Conservation (phyloP, 805 yeast species). For the Saccharomycopsis vini region DNA sequence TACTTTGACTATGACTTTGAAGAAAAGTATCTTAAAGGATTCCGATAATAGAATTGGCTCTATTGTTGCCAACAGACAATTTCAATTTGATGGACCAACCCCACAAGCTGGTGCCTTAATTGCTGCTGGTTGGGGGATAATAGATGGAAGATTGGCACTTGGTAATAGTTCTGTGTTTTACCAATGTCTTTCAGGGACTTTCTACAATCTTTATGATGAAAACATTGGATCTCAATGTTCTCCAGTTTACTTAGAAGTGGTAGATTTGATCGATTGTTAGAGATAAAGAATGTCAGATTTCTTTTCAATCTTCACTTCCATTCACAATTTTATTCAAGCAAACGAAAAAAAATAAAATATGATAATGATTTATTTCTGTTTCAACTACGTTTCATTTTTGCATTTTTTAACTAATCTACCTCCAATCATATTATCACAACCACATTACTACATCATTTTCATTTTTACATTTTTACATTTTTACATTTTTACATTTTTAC, state of each 20-base stretch:
- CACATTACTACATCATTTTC: neutral
- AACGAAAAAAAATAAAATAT: neutral
- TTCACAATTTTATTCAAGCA: neutral
- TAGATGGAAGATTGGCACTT: constrained; percentile 37
- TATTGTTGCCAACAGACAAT: constrained; percentile 53
- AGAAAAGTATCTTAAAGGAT: constrained; percentile 35
- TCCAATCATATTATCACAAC: neutral
- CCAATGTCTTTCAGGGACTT: constrained; percentile 47
- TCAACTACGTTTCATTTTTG: no score
- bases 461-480: neutral
- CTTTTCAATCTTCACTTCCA: no score
- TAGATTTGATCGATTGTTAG: constrained; percentile 34
- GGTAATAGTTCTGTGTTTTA: constrained; percentile 40
- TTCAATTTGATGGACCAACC: constrained; percentile 58
- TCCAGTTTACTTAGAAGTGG: constrained; percentile 36
- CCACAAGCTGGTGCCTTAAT: constrained; percentile 48
- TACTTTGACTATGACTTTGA: constrained; percentile 41
- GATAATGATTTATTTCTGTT: neutral
- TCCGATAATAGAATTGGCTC: constrained; percentile 45
- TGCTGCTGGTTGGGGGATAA: constrained; percentile 39
- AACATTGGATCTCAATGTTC: constrained; percentile 39
- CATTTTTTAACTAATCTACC: no score
- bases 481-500: no score
- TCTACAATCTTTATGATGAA: constrained; percentile 48
- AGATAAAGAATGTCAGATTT: no score